These are phyloP conservation scores for Histomonas meleagridis DNA, from an alignment of 208 protist species.

Conservation along the genomic window DNA sequence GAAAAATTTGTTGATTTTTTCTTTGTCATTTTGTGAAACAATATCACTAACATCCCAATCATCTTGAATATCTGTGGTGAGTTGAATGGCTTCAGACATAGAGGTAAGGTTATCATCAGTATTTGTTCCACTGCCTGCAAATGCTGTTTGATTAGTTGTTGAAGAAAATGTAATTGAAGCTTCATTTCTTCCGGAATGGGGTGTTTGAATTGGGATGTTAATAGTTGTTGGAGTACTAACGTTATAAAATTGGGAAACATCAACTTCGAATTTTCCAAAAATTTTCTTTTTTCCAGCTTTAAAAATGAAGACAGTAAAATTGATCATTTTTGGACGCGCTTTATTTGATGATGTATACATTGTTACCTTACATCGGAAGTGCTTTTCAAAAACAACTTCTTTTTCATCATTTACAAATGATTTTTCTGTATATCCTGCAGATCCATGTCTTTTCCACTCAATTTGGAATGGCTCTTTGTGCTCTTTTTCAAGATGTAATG, in stretches of 20 bases:
- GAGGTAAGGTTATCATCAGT: background rate
- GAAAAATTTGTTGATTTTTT: background rate
- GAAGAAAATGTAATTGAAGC: background rate
- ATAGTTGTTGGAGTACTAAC: background rate
- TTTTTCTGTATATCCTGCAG: background rate
- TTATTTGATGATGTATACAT: background rate
- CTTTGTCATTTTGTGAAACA: background rate
- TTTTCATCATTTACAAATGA: background rate
- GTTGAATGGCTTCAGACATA: background rate
- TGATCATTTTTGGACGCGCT: background rate
- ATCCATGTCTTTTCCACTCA: background rate
- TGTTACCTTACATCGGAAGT: background rate
- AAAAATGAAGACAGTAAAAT: background rate
- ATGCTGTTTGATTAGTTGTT: background rate
- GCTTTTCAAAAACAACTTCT: background rate
- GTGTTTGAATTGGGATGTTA: background rate
- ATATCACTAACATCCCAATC: background rate
- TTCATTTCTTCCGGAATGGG: background rate
- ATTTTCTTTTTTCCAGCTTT: background rate
- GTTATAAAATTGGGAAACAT: background rate
- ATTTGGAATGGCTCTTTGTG: background rate
- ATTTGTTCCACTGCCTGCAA: background rate
- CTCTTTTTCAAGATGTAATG: background rate
- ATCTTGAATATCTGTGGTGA: background rate
- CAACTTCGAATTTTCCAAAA: background rate